Base-by-base conservation (phyloP, 1,139 yeast species). In the Yamadazyma triangularis region DNA sequence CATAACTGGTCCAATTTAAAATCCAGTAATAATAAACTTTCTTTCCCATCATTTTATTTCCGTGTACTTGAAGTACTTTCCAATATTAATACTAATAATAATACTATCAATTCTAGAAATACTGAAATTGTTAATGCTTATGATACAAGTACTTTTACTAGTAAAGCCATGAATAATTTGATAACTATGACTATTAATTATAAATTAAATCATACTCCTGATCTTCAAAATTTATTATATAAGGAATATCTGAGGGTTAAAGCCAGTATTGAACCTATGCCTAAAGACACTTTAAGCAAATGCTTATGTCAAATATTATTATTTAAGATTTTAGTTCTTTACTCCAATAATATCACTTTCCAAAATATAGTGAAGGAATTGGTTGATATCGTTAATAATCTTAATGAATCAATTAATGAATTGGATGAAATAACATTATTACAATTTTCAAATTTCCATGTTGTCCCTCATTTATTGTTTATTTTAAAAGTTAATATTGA, bases 391-490 rank as follows among this genome's bases (percentile, higher is more conserved):
- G 40, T 61, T 8, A 45, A 35, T 12, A 38, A 40, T 13, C 46
- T 59, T 25, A 58, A 53, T 34, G 27, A 37, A 4, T 32, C 45
- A 11, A 43, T 63, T 22, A 44, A 44, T n/a, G 52, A 51, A 35
- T 47, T 47, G 27, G 62, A 59, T 25, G 33, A 52, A 19, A 49
- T 56, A 6, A 9, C 37, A 34, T 54, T 57, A 32, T 45, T 61
- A 3, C 56, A 57, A 30, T 48, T 62, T 39, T 53, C 64, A 23
- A 62, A 60, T 36, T 59, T 53, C 40, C 65, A 62, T 34, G 35
- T 61, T 15, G 41, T 61, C 13, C 65, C 64, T 19, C 67, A 62
- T 23, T 44, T 64, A 27, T 42, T 64, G 14, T 69, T 62, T 33
- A 38, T 62, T 14, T 41, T 64, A 26, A 60, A 56, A 37, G 45